Evolutionary conservation across 2,329 filamentous ascomycete genomes (phyloP), one percentile per base, ranked within the genome.

Genomic region (Xylogone sp.): DNA sequence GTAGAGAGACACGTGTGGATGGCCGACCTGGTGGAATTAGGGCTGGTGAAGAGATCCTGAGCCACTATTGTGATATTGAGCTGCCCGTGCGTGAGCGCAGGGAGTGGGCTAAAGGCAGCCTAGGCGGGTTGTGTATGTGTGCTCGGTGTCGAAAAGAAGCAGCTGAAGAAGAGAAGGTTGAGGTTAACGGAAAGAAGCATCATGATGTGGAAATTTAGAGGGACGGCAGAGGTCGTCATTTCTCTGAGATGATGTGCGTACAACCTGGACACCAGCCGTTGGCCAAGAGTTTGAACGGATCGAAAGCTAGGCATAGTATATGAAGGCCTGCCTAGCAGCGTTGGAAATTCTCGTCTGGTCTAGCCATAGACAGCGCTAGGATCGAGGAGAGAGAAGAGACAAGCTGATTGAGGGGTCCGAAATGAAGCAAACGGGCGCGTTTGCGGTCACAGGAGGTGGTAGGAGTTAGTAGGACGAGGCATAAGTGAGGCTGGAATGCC

Each of bases 111-210:
- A 75, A 77, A 45, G 94, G 93, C 4, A 92, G 90, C 53, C 74
- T 99, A 48, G 94, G 94, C 0, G 94, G 94, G 0, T 84, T 83
- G 69, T 99, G 94, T 71, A 85, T 89, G 77, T 99, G 94, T 71
- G 73, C 80, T 53, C 81, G 94, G 57, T 99, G 94, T 69, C 73
- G 85, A 21, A 84, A 81, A 65, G 93, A 97, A 68, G 82, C 78
- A 2, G 71, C 69, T 2, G 58, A 57, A n/a, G 59, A 61, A 21
- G 56, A 60, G 21, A 22, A 53, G 22, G 34, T 39, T 39, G 34
- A 7, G 13, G 34, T 39, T 4, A 39, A 39, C n/a, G 34, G 34
- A 39, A 39, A 39, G 34, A 18, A 18, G n/a, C 5, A 18, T 39
- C 34, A 39, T 16, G 34, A 39, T 18, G n/a, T 18, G 5, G 34